Conservation (phyloP, 23 red algal species). For the Gracilaria domingensis region DNA sequence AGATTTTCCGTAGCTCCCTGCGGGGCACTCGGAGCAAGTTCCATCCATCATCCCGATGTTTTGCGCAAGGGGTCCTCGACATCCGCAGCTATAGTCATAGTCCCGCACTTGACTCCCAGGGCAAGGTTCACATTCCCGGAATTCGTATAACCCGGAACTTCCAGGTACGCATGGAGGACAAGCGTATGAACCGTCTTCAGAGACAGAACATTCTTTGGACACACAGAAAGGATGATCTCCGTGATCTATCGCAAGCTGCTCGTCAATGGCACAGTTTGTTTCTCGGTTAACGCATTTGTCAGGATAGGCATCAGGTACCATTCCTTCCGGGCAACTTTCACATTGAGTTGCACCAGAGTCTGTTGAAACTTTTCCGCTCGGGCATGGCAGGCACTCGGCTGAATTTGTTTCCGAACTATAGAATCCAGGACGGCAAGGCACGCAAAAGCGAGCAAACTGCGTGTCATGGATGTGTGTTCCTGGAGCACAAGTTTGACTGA, state of each 20-base stretch:
- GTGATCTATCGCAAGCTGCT: background rate
- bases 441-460: background rate
- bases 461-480: slow-evolving; percentile 1
- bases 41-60: slow-evolving; percentile 7
- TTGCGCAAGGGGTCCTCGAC: background rate
- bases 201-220: background rate
- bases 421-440: background rate
- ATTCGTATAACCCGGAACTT: background rate
- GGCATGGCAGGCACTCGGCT: background rate
- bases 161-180: background rate
- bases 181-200: background rate
- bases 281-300: background rate
- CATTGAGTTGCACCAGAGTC: background rate
- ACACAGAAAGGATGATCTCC: background rate
- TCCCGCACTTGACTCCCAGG: background rate
- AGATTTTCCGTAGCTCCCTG: background rate
- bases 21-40: slow-evolving; percentile 22
- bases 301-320: background rate
- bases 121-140: background rate
- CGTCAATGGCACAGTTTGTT: background rate
- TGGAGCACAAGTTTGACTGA: background rate
- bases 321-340: background rate
- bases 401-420: slow-evolving; percentile 1
- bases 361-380: background rate
- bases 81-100: background rate